Base-by-base conservation (phyloP, 495 filamentous ascomycete genomes). In the Penicillium mononematosum region DNA sequence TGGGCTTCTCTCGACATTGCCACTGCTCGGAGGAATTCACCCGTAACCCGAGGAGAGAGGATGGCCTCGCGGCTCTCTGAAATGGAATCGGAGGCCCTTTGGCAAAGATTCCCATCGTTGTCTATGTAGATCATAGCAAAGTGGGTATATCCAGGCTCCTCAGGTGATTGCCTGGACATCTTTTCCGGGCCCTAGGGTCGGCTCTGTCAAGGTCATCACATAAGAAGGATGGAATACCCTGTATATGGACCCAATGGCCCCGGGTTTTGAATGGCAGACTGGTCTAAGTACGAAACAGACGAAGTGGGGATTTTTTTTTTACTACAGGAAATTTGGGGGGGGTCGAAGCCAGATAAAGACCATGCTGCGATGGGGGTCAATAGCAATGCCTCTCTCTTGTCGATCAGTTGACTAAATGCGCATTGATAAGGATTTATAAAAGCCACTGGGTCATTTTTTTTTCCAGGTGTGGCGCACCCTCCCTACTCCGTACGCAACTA, bases 41-140 rank as follows among this genome's bases (percentile, higher is more conserved):
- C 62, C 5, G 66, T 74, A 1, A 76, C 71, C 10, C 69, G 60
- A 1, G 71, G 68, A 16, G 74, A 74, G 1, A 75, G 32, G 11
- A 77, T 70, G 14, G 52, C 58, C 38, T 77, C 67, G 14, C 62
- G 67, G 42, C 64, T 70, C 24, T 67, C 58, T 2, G 65, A 67
- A 19, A 76, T 64, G 11, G 73, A 76, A 0, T 58, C 63, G 11
- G 73, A 76, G 5, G 72, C 62, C 55, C 71, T 65, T 29, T 73
- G 70, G 19, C 70, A 67, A 10, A 76, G 63, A 45, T 73, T 72
- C 8, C 72, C 73, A 45, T 61, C 53, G 31, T 66, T 58, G 48
- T 75, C 70, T 41, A 76, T 65, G 42, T 76, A 76, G 41, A 76
- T 73, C 12, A 76, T 58, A 41, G 73, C 73, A 61, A 69, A 76